These are phyloP conservation scores for Pythium phragmiticola DNA, from an alignment of 352 stramenopile species.

Conservation along the genomic window DNA sequence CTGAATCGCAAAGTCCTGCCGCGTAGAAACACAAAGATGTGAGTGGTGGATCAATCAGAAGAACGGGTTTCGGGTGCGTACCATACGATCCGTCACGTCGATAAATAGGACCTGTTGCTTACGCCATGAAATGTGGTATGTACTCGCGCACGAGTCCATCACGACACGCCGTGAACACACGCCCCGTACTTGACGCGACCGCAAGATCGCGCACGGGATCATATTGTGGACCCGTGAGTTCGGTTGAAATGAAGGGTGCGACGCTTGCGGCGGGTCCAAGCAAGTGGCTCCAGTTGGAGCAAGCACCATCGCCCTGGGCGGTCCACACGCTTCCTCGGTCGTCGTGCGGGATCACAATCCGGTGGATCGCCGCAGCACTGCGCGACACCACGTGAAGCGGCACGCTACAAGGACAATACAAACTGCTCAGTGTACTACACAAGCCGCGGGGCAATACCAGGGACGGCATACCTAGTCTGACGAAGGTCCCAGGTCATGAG, in stretches of 20 bases:
- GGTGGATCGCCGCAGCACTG: constrained; percentile 50
- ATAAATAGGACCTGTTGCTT: constrained; percentile 7
- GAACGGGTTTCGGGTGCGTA: background rate
- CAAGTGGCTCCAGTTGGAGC: constrained; percentile 52
- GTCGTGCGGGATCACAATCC: constrained; percentile 26
- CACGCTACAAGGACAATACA: constrained; percentile 24
- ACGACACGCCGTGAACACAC: constrained; percentile 55
- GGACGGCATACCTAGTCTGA: constrained; percentile 34
- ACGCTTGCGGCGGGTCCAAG: background rate
- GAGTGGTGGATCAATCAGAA: too few relatives aligned
- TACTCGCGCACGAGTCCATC: constrained; percentile 71
- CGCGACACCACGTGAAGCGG: constrained; percentile 54
- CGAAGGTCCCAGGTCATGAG: constrained; percentile 65
- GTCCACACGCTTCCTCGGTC: constrained; percentile 42
- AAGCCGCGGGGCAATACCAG: background rate
- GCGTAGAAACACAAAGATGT: too few relatives aligned
- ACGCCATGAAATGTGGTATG: constrained; percentile 40
- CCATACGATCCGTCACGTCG: background rate
- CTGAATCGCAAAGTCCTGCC: background rate
- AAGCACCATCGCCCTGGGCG: constrained; percentile 54
- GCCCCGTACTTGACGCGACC: constrained; percentile 32
- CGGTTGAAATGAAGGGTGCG: constrained; percentile 30
- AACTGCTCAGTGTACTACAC: background rate
- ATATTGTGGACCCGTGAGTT: constrained; percentile 64
- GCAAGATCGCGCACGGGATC: constrained; percentile 63